Base-by-base conservation (phyloP, 352 stramenopile species). In the Globisporangium nagaii region DNA sequence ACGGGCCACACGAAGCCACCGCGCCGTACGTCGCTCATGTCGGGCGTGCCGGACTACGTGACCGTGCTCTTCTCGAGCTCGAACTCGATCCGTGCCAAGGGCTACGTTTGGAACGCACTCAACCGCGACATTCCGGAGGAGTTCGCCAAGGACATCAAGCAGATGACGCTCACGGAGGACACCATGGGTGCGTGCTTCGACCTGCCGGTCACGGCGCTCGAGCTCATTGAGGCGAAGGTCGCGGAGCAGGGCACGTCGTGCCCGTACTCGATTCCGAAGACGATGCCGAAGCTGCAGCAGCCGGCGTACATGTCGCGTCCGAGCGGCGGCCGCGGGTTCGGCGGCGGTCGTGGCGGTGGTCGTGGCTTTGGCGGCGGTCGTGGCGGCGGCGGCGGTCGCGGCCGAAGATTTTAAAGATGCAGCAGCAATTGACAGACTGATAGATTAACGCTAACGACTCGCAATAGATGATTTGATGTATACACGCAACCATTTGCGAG, bases 101-200 rank as follows among this genome's bases (percentile, higher is more conserved):
- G 87, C 41, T 97, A 97, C 67, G 90, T 97, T 10, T 98, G 90
- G 90, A 96, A 89, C 52, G 88, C 87, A 19, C 53, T 98, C 32
- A 86, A 95, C 63, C 84, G 88, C 41, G 80, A 93, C 48, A 82
- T 98, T 45, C 63, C 72, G 15, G 72, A 90, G 49, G 74, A 90
- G 35, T 65, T 84, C 22, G 70, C 85, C 17, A 82, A 84, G 15
- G 70, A 90, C 43, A 83, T 98, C 40, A 93, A 94, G 66, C 90
- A 95, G 66, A 74, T 97, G 71, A 92, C 86, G 48, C 63, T 98
- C 28, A 91, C 82, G 11, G 87, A 85, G 31, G 90, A 97, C 65
- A 68, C 70, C 15, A 87, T 90, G 79, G 84, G 82, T 22, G 90
- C 88, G 22, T 92, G 95, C 57, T 97, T 98, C 57, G 93, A 98